These are phyloP conservation scores for Rhododendron henanense DNA, from an alignment of 148 eudicot genomes.

Conservation along the genomic window DNA sequence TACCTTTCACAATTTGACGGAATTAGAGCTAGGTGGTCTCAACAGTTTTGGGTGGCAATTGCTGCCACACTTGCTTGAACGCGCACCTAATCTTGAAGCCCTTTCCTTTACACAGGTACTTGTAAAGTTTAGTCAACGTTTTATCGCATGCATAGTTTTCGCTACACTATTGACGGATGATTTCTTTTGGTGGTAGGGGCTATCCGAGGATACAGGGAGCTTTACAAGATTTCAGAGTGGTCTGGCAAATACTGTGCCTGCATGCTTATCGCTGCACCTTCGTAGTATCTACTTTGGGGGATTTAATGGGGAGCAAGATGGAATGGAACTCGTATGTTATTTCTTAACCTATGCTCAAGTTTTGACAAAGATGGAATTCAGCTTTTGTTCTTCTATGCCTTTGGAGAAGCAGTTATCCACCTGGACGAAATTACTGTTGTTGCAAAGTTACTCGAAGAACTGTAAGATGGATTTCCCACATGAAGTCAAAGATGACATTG, in stretches of 20 bases:
- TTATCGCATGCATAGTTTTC: not conserved
- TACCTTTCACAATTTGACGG: too few species aligned
- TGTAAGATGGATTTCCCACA: not conserved
- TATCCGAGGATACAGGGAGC: not conserved
- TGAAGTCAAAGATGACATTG: not conserved
- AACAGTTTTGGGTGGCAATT: too few species aligned
- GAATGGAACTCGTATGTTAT: not conserved
- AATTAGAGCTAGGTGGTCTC: too few species aligned
- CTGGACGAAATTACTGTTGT: not conserved
- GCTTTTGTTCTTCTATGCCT: not conserved
- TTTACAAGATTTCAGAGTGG: not conserved
- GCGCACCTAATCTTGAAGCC: not conserved
- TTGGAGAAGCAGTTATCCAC: not conserved
- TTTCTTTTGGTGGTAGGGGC: not conserved
- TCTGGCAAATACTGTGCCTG: not conserved
- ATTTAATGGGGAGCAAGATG: slow-evolving; percentile 1
- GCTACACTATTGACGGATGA: not conserved
- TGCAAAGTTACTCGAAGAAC: not conserved
- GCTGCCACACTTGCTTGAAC: not conserved
- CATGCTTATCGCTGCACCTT: not conserved
- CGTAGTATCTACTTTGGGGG: not conserved
- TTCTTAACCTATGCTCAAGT: not conserved
- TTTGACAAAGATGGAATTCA: not conserved
- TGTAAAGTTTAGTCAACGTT: not conserved
- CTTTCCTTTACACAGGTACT: not conserved